Evolutionary conservation across 495 filamentous ascomycete species (phyloP), one percentile per base, ranked within the genome.

Genomic region (Xylaria venustula): DNA sequence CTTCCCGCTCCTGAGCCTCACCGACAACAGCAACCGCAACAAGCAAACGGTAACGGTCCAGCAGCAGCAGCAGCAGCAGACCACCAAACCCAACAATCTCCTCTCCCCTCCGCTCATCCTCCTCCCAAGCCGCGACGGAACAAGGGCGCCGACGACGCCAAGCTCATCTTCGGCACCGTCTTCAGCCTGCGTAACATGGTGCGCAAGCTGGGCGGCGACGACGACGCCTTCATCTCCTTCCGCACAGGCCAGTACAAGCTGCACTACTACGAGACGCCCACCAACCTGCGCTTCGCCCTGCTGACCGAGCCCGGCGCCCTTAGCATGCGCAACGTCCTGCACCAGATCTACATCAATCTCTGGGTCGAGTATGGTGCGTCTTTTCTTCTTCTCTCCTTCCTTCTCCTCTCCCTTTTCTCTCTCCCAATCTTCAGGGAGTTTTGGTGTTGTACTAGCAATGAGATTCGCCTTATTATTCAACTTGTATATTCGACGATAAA

Each of bases 181-280:
- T 98, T 97, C 77, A 96, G 92, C 23, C 77, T 98, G 67, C 84
- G 95, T 64, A 97, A 97, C 75, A 96, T 98, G 92, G 92, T 93
- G 63, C 88, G 89, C 75, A 96, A 96, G 78, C 83, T 98, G 23
- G 92, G 92, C 61, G 92, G 92, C 49, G 86, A 88, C 23, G 91
- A 96, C 71, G 91, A 96, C 77, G 93, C 88, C 73, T 98, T 97
- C 75, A 87, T 97, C 62, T 87, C 85, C 36, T 98, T 87, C 75
- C 86, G 89, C 66, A 98, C 94, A 54, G 88, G 83, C 64, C 90
- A 96, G 72, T 98, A 98, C 79, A 97, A 97, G 77, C 86, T 98
- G 55, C 94, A 98, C 79, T 98, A 96, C 79, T 98, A 97, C 82
- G 94, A 98, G 81, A 97, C 94, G 14, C 90, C 91, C 0, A 96